Conservation (phyloP, 768 basidiomycete genomes). For the Boletus tomentosulus region DNA sequence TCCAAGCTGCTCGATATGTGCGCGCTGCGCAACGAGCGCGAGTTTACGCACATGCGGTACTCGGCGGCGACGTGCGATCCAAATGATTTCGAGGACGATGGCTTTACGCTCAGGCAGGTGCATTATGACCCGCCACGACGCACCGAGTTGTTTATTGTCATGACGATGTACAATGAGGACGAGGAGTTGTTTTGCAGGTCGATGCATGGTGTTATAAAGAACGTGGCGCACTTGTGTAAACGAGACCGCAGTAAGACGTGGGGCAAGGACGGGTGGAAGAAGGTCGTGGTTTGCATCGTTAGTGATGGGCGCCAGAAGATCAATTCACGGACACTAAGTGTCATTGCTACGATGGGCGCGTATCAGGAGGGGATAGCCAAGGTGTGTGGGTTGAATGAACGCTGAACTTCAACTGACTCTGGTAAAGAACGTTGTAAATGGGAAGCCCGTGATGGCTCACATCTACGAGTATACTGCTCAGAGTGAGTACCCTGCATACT, state of each 20-base stretch:
- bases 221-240: constrained; percentile 83
- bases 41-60: constrained; percentile 96
- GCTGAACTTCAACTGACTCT: constrained; percentile 2
- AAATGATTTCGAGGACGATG: constrained; percentile 77
- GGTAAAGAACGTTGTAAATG: constrained; percentile 66
- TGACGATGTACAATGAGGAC: constrained; percentile 98
- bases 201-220: constrained; percentile 96
- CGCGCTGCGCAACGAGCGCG: constrained; percentile 69
- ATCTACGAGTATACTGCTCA: constrained; percentile 95
- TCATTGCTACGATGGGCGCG: constrained; percentile 88
- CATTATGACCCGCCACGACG: constrained; percentile 87
- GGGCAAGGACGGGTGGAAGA: constrained; percentile 98
- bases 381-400: constrained; percentile 34
- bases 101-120: constrained; percentile 87
- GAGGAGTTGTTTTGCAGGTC: constrained; percentile 88
- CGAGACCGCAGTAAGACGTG: constrained; percentile 88
- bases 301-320: constrained; percentile 85
- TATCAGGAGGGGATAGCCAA: constrained; percentile 95
- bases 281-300: constrained; percentile 91
- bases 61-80: constrained; percentile 95
- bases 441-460: constrained; percentile 80
- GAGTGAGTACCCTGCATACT: constrained; percentile 37
- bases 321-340: constrained; percentile 76
- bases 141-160: constrained; percentile 94
- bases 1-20: constrained; percentile 88